phyloP scores from a whole-genome alignment of 176 grass and related monocot species.

The Triticum dicoccoides region DNA sequence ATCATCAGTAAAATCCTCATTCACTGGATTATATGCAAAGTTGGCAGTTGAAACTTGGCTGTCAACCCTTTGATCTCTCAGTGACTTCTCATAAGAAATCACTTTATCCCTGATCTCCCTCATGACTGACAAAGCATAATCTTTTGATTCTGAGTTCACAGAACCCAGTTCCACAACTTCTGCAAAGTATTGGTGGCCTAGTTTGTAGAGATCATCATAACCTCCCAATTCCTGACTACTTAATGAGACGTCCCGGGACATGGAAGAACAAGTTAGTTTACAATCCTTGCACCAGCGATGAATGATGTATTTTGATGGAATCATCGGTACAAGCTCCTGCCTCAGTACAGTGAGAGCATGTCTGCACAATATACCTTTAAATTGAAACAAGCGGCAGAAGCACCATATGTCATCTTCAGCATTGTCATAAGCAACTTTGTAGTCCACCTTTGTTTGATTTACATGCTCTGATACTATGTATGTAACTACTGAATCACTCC shows the following conservation, averaged over 20 bases:
- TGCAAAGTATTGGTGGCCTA: conserved; percentile 61
- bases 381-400: conserved; percentile 77
- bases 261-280: conserved; percentile 60
- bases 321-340: conserved; percentile 62
- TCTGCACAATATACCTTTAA: conserved; percentile 83
- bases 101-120: conserved; percentile 77
- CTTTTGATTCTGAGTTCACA: conserved; percentile 56
- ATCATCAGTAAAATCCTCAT: conserved; percentile 83
- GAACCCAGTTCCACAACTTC: conserved; percentile 79
- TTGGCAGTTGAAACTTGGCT: conserved; percentile 55
- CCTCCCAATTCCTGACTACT: conserved; percentile 50
- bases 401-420: conserved; percentile 77
- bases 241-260: conserved; percentile 29
- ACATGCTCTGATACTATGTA: conserved; percentile 70
- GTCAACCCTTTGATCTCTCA: conserved; percentile 77
- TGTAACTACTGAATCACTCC: conserved; percentile 48
- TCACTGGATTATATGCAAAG: conserved; percentile 80
- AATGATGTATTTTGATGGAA: conserved; percentile 81
- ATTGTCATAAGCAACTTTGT: conserved; percentile 73
- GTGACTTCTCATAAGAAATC: conserved; percentile 71
- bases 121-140: conserved; percentile 68
- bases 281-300: conserved; percentile 81
- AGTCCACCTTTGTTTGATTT: conserved; percentile 57
- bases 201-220: conserved; percentile 77
- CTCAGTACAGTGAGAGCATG: conserved; percentile 81